Conservation (phyloP, 805 yeast genomes). For the Lipomyces kockii region DNA sequence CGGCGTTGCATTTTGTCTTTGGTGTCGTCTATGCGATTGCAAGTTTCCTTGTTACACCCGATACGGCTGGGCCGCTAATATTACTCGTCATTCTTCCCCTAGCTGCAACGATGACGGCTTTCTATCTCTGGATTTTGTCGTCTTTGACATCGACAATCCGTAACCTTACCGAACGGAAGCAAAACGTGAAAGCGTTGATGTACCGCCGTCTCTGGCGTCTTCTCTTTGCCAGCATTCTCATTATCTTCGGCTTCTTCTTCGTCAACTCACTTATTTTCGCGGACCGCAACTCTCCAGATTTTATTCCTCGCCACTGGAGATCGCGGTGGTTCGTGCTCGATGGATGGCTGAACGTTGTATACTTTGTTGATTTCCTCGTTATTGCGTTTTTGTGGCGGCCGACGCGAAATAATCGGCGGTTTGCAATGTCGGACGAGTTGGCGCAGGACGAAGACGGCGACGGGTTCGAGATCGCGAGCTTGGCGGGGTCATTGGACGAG, state of each 20-base stretch:
- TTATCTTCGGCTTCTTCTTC: constrained; percentile 71
- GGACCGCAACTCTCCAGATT: constrained; percentile 73
- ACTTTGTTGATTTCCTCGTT: constrained; percentile 79
- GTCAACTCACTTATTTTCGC: constrained; percentile 71
- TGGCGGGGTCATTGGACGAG: constrained; percentile 36
- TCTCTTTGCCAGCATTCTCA: constrained; percentile 70
- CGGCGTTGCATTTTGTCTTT: constrained; percentile 60
- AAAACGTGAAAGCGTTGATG: constrained; percentile 85
- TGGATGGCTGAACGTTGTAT: constrained; percentile 93
- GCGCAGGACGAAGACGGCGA: constrained; percentile 76
- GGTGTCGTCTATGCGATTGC: constrained; percentile 59
- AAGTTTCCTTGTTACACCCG: constrained; percentile 57
- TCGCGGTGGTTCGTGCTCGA: constrained; percentile 84
- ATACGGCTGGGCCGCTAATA: constrained; percentile 53
- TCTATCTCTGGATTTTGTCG: constrained; percentile 74
- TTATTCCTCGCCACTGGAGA: constrained; percentile 90
- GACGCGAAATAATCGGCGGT: constrained; percentile 89
- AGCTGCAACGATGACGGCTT: constrained; percentile 66
- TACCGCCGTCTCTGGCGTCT: constrained; percentile 78
- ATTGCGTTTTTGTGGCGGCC: constrained; percentile 97
- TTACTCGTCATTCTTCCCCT: constrained; percentile 73
- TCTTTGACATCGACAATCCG: constrained; percentile 77
- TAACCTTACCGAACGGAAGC: constrained; percentile 80
- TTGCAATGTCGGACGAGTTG: constrained; percentile 91
- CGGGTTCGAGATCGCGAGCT: constrained; percentile 61